A percentile compares a stretch with the other conserved stretches of the same genome.
phyloP scores from a whole-genome alignment of 1,284 basidiomycete species.

The Austroboletus niveus region DNA sequence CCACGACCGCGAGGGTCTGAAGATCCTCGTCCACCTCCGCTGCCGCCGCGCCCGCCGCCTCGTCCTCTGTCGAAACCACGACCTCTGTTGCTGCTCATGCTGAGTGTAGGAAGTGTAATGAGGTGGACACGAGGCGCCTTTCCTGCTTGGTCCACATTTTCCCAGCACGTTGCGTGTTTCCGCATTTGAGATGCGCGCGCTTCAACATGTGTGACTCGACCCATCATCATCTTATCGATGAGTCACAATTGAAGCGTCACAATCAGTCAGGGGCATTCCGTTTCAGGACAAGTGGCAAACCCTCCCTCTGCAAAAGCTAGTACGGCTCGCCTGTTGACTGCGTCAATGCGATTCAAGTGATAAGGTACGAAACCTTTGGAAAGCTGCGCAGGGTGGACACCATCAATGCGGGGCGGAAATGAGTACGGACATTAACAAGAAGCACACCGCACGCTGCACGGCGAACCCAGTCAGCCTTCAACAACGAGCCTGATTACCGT shows the following conservation, averaged over 20 bases:
- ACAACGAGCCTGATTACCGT: background rate
- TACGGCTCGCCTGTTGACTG: too few species aligned
- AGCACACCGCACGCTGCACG: background rate
- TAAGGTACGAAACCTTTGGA: background rate
- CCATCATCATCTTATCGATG: constrained; percentile 29
- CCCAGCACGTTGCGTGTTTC: constrained; percentile 8
- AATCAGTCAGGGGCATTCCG: background rate
- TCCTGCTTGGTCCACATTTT: background rate
- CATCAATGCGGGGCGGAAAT: background rate
- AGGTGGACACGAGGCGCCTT: background rate
- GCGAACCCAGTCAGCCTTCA: background rate
- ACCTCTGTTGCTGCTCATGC: constrained; percentile 33
- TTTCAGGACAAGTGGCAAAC: background rate
- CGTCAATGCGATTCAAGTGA: background rate
- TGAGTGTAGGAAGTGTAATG: background rate
- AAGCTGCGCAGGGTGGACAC: background rate
- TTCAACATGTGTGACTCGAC: background rate
- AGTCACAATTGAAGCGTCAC: too few species aligned
- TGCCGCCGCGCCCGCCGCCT: constrained; percentile 4
- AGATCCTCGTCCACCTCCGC: constrained; percentile 27
- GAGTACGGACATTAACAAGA: background rate
- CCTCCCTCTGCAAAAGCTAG: background rate
- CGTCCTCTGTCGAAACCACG: constrained; percentile 33
- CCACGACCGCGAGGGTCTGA: constrained; percentile 30
- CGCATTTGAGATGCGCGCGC: constrained; percentile 1